Conservation (phyloP, 75 land plant genomes). For the Chamaecyparis obtusa region DNA sequence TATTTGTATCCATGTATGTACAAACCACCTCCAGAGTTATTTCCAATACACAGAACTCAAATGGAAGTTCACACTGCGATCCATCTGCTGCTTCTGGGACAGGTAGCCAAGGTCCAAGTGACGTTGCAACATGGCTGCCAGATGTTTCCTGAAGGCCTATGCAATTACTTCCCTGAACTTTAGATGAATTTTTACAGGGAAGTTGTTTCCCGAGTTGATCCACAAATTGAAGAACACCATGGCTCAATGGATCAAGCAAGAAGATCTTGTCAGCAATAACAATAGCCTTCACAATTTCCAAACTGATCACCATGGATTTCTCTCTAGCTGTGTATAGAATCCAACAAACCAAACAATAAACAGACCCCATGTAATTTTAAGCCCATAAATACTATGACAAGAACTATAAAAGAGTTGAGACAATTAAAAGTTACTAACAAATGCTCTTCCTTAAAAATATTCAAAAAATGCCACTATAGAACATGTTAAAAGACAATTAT, state of each 20-base stretch:
- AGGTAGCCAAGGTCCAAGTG: constrained; percentile 24
- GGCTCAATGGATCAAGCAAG: constrained; percentile 74
- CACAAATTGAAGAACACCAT: constrained; percentile 75
- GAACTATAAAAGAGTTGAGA: background rate
- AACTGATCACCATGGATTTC: constrained; percentile 90
- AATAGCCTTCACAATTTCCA: constrained; percentile 90
- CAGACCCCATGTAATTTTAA: background rate
- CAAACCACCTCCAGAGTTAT: constrained; percentile 93
- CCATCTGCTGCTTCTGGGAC: constrained; percentile 36
- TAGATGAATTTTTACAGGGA: constrained; percentile 24
- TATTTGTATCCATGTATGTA: constrained; percentile 61
- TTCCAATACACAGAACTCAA: constrained; percentile 96
- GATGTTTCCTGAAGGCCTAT: constrained; percentile 25
- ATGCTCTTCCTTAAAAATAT: background rate
- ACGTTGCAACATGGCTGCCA: constrained; percentile 11
- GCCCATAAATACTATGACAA: background rate
- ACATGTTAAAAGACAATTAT: background rate
- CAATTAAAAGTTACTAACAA: background rate
- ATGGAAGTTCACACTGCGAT: constrained; percentile 66
- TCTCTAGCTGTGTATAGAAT: constrained; percentile 74
- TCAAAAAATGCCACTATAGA: background rate
- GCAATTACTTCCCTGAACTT: constrained; percentile 12
- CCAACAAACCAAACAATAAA: background rate
- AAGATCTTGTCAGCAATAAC: constrained; percentile 92
- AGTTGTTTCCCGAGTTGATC: constrained; percentile 77